Conservation (phyloP, 306 rosid genomes). For the Potentilla sterilis region DNA sequence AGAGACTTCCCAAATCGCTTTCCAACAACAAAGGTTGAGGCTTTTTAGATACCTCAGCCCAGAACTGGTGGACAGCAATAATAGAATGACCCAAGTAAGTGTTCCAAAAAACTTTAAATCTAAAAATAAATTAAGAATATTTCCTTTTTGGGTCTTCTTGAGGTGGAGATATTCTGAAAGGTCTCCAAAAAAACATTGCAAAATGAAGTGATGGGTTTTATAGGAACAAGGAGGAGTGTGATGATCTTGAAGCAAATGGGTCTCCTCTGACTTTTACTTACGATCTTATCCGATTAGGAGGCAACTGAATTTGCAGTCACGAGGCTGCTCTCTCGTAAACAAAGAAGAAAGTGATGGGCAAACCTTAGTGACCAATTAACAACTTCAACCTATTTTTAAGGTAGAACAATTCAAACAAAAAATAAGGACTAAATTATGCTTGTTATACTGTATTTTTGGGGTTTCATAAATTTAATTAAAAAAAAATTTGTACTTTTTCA, state of each 20-base stretch:
- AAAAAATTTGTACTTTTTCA: too few species aligned
- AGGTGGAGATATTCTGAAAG: background rate
- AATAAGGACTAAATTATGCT: too few species aligned
- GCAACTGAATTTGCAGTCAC: conserved; percentile 31
- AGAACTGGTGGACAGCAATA: conserved; percentile 22
- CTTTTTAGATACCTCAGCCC: conserved; percentile 4
- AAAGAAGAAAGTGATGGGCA: conserved; percentile 29
- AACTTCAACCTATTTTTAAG: background rate
- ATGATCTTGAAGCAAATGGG: conserved; percentile 24
- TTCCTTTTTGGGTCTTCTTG: background rate
- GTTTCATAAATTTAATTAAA: too few species aligned
- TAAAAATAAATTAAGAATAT: background rate
- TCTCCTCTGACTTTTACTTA: background rate
- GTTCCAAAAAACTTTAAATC: background rate
- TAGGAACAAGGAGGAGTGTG: background rate
- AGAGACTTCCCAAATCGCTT: conserved; percentile 37
- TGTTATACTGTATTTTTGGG: too few species aligned
- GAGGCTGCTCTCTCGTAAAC: conserved; percentile 21
- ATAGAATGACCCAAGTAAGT: background rate
- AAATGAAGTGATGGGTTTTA: background rate
- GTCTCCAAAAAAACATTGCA: background rate
- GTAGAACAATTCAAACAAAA: background rate
- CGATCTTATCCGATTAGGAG: conserved; percentile 36
- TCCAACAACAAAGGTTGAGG: conserved; percentile 28
- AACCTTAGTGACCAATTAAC: background rate